Conservation (phyloP, 2,329 filamentous ascomycete genomes). For the Blastomyces parvus region DNA sequence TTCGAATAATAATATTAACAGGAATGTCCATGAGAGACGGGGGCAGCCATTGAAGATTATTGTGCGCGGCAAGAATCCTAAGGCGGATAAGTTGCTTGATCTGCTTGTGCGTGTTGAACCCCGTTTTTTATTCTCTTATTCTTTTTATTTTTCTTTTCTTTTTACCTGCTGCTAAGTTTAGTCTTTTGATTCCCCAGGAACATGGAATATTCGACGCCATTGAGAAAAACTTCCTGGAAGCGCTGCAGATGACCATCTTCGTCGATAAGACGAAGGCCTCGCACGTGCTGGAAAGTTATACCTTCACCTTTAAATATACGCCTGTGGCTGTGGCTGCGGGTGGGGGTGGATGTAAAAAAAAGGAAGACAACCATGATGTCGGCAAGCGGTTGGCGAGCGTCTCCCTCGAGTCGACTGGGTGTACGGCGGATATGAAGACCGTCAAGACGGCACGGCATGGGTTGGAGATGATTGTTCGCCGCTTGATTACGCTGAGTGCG, state of each 20-base stretch:
- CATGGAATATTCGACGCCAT: conserved; percentile 41
- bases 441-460: conserved; percentile 33
- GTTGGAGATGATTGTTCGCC: conserved; percentile 36
- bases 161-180: background rate
- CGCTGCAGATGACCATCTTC: conserved; percentile 41
- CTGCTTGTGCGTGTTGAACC: conserved; percentile 34
- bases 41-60: conserved; percentile 34
- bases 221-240: conserved; percentile 33
- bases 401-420: conserved; percentile 23
- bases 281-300: conserved; percentile 42
- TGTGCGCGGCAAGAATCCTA: conserved; percentile 30
- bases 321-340: too few species aligned
- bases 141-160: background rate
- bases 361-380: conserved; percentile 18
- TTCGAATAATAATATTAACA: background rate
- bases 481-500: conserved; percentile 31
- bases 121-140: background rate
- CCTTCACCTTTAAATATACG: conserved; percentile 40
- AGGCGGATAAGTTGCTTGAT: conserved; percentile 38
- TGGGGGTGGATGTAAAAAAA: conserved; percentile 17
- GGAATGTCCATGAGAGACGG: conserved; percentile 18
- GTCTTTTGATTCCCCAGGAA: conserved; percentile 31
- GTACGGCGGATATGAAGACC: conserved; percentile 27
- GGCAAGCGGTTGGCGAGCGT: conserved; percentile 23
- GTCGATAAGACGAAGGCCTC: conserved; percentile 28